Evolutionary conservation across 495 filamentous ascomycete genomes (phyloP), one percentile per base, ranked within the genome.

Genomic region (Xylaria telfairii): DNA sequence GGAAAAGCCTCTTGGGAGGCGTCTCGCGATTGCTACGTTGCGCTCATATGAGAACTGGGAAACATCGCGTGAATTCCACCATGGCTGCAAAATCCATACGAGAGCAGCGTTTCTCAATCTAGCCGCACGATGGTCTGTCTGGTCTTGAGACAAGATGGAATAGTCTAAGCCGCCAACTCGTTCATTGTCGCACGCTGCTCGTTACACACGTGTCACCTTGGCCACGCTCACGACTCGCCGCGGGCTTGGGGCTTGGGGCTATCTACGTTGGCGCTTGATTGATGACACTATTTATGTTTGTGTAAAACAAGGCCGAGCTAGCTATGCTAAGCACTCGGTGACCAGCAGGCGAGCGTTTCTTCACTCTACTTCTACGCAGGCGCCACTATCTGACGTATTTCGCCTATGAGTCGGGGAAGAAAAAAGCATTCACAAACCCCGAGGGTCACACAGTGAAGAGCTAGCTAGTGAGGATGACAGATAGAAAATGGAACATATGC

Each of bases 1-100:
- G 49, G 32, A 41, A 39, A 67, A 12, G n/a, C 37, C 51, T 26
- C 2, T 6, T 4, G 21, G 15, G 46, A 63, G 41, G 17, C n/a
- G n/a, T n/a, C 42, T 49, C 10, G 28, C 57, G 41, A 37, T 60
- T 47, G 42, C 39, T 41, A 68, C 21, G 28, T 39, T 46, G 66
- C 19, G 39, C 44, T 60, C 53, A 47, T 39, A 59, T n/a, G 8
- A 37, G 28, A 44, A n/a, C n/a, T n/a, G n/a, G n/a, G n/a, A n/a
- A n/a, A 56, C 39, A 44, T 21, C 32, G 47, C 7, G 47, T 41
- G 30, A 19, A 0, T n/a, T 28, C n/a, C 13, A 37, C 41, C 26
- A 51, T 17, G 37, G 3, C 28, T 30, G 28, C 13, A 54, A 8
- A 30, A 42, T 66, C 12, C 15, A 15, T 59, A 34, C 54, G 54